These are phyloP conservation scores for Aegilops speltoides DNA, from an alignment of 176 grass and related monocot genomes.

Conservation along the genomic window DNA sequence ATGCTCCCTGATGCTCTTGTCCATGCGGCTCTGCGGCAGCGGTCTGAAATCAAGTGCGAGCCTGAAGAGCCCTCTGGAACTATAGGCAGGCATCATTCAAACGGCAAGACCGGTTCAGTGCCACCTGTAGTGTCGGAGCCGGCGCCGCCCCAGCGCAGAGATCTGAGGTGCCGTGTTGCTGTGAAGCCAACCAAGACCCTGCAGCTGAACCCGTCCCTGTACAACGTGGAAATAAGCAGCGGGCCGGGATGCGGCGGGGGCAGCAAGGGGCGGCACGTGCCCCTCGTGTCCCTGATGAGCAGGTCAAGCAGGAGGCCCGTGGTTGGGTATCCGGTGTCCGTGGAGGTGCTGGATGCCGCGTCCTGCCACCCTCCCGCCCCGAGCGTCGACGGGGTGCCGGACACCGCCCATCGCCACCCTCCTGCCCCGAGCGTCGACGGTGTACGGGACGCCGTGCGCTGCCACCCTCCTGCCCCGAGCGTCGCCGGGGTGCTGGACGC, in stretches of 20 bases:
- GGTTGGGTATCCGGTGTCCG: conserved; percentile 72
- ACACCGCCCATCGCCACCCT: too few relatives aligned
- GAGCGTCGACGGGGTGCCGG: neutral
- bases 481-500: neutral
- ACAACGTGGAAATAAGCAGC: conserved; percentile 65
- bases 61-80: conserved; percentile 31
- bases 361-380: conserved; percentile 25
- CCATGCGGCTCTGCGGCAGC: conserved; percentile 9
- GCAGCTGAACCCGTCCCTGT: conserved; percentile 46
- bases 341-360: conserved; percentile 52
- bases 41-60: neutral
- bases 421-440: too few relatives aligned
- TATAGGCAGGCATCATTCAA: conserved; percentile 6
- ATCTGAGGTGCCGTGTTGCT: neutral
- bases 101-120: conserved; percentile 27
- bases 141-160: conserved; percentile 23
- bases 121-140: conserved; percentile 32
- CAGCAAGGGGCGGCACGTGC: conserved; percentile 60
- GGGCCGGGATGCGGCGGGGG: conserved; percentile 38
- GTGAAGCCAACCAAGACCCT: conserved; percentile 57
- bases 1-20: conserved; percentile 17
- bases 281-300: conserved; percentile 94
- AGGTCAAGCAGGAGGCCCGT: conserved; percentile 68
- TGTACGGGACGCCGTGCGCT: conserved; percentile 38
- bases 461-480: conserved; percentile 16